phyloP scores from a whole-genome alignment of 2,329 filamentous ascomycete species.

The Claviceps sp. region DNA sequence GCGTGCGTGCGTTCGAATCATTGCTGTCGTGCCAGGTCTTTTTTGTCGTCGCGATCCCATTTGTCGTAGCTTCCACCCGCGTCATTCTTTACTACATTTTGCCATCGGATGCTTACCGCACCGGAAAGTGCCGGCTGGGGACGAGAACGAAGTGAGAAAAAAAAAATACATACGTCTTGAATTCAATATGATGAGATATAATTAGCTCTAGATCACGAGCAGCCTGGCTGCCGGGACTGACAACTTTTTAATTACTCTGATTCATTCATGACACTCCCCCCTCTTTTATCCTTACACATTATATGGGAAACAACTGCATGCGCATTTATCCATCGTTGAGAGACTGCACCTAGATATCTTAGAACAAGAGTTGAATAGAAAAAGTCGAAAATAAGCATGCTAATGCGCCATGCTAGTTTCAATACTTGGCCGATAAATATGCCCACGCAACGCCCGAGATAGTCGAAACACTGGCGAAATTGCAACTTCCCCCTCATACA shows the following conservation, averaged over 20 bases:
- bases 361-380: background rate
- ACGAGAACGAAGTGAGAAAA: background rate
- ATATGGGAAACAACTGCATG: background rate
- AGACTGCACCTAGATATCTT: background rate
- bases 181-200: slow-evolving; percentile 26
- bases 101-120: background rate
- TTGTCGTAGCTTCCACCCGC: slow-evolving; percentile 1
- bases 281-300: slow-evolving; percentile 1
- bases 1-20: background rate
- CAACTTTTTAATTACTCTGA: slow-evolving; percentile 23
- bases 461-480: slow-evolving; percentile 50
- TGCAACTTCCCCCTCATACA: slow-evolving; percentile 47
- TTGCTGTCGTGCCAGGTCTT: background rate
- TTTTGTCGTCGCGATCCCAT: background rate
- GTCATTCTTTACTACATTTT: slow-evolving; percentile 1
- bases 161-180: slow-evolving; percentile 5
- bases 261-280: slow-evolving; percentile 8
- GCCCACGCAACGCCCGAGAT: slow-evolving; percentile 51
- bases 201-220: slow-evolving; percentile 82
- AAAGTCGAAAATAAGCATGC: slow-evolving; percentile 1
- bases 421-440: slow-evolving; percentile 54
- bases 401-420: slow-evolving; percentile 35
- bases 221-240: slow-evolving; percentile 45
- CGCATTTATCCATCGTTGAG: background rate
- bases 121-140: background rate